phyloP scores from a whole-genome alignment of 1,139 yeast species.

The Candida neerlandica region DNA sequence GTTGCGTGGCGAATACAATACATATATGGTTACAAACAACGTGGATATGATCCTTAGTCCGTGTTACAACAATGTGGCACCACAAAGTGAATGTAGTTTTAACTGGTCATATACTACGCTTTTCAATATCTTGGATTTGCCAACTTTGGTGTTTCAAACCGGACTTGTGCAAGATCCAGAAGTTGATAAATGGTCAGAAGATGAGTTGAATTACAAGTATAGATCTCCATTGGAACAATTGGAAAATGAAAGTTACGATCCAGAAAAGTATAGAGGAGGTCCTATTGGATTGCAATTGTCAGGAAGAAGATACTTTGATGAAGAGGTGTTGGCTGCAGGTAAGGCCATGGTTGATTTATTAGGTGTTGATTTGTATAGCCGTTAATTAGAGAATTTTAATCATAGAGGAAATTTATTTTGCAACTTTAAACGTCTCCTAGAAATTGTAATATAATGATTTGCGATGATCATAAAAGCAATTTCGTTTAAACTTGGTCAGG shows the following conservation, averaged over 20 bases:
- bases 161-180: conserved; percentile 61
- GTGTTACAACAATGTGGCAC: conserved; percentile 71
- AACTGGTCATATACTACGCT: conserved; percentile 80
- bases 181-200: conserved; percentile 44
- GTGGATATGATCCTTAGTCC: conserved; percentile 74
- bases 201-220: conserved; percentile 27
- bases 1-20: conserved; percentile 56
- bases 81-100: conserved; percentile 61
- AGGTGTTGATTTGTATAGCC: conserved; percentile 23
- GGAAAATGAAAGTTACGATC: conserved; percentile 33
- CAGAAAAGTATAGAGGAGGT: conserved; percentile 39
- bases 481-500: no score
- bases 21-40: conserved; percentile 52
- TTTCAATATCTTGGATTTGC: conserved; percentile 66
- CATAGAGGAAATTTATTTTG: no score
- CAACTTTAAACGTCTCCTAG: no score
- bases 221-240: conserved; percentile 51
- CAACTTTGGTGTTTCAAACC: conserved; percentile 63
- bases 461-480: no score
- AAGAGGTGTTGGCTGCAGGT: conserved; percentile 46
- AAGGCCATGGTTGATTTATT: conserved; percentile 34
- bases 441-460: no score
- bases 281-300: conserved; percentile 44
- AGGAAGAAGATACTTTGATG: conserved; percentile 44
- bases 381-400: not conserved